Conservation (phyloP, 78 protist species). For the Isochrysis galbana region DNA sequence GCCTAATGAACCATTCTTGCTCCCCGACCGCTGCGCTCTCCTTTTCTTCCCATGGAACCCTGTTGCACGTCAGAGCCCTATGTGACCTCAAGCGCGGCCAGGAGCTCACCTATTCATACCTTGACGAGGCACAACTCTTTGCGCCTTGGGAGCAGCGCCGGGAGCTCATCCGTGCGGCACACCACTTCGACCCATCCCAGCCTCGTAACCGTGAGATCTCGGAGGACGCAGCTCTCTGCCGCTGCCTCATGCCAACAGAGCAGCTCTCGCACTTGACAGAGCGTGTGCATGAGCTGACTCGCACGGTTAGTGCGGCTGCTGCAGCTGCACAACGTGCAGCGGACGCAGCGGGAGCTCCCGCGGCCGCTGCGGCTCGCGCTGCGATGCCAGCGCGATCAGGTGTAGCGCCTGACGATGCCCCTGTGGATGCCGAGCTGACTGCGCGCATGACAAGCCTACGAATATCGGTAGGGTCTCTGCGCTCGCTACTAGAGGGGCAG, state of each 20-base stretch:
- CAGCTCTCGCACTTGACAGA: background rate
- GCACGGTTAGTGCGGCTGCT: too few relatives aligned
- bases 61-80: background rate
- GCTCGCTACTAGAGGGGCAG: background rate
- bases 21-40: background rate
- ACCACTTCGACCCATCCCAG: background rate
- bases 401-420: too few relatives aligned
- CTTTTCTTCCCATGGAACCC: background rate
- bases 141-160: background rate
- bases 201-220: background rate
- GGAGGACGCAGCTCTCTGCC: background rate
- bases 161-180: background rate
- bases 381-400: too few relatives aligned
- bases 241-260: background rate
- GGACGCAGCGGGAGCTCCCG: too few relatives aligned
- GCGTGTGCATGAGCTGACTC: too few relatives aligned
- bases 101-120: constrained; percentile 4
- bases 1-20: background rate
- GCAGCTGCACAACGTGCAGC: too few relatives aligned
- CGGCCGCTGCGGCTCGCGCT: too few relatives aligned
- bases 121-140: background rate
- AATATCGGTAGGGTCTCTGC: too few relatives aligned
- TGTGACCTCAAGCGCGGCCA: background rate
- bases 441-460: too few relatives aligned
- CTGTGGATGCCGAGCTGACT: too few relatives aligned